Evolutionary conservation across 1,284 basidiomycete species (phyloP).

Genomic region (Schizopora paradoxa): DNA sequence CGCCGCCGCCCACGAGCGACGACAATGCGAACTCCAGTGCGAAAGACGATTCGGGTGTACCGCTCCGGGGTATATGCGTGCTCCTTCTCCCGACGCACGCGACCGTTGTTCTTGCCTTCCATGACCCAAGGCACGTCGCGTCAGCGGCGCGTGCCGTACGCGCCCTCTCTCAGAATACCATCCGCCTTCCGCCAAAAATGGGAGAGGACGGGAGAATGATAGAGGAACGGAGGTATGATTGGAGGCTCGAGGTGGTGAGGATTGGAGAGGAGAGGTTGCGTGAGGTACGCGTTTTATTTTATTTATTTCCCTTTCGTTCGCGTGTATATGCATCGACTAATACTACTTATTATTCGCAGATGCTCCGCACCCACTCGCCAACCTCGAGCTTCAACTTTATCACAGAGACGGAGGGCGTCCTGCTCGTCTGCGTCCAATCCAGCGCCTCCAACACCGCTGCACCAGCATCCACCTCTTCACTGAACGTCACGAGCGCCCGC

Average conservation of each 20-base stretch:
- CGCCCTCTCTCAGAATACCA: not conserved
- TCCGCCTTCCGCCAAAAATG: constrained; percentile 5
- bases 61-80: constrained; percentile 40
- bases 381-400: constrained; percentile 19
- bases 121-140: constrained; percentile 51
- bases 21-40: not conserved
- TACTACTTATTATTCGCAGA: not conserved
- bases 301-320: not conserved
- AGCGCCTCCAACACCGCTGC: too few species aligned
- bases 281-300: constrained; percentile 2
- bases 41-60: not conserved
- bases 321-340: not conserved
- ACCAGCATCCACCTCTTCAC: too few species aligned
- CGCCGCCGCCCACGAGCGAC: too few species aligned
- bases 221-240: constrained; percentile 7
- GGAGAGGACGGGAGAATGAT: too few species aligned
- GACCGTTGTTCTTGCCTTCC: constrained; percentile 55
- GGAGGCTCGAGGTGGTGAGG: constrained; percentile 3
- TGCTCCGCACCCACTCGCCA: not conserved
- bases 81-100: constrained; percentile 44
- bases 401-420: constrained; percentile 36
- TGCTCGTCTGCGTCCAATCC: constrained; percentile 33
- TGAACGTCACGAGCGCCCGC: constrained; percentile 1
- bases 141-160: constrained; percentile 33
- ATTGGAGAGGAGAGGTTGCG: constrained; percentile 2